Percentiles rank a stretch among this genome's conserved stretches.
These are phyloP conservation scores for Arthroderma sp. DNA, from an alignment of 2,329 filamentous ascomycete species.

Conservation along the genomic window DNA sequence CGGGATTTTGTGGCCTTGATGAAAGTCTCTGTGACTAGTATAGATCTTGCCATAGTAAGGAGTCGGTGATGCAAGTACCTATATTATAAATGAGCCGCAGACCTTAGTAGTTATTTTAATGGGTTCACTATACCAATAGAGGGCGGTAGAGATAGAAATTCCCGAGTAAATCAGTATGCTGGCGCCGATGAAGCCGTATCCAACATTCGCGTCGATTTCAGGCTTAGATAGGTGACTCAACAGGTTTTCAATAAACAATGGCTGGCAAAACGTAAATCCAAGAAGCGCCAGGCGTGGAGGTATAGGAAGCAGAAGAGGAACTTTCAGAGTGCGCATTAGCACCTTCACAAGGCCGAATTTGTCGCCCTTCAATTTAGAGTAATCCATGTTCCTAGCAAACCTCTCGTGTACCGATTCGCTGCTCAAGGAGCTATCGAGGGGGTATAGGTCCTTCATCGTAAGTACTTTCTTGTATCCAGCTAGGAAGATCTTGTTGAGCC, in stretches of 20 bases:
- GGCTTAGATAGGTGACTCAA: not conserved
- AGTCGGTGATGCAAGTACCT: not conserved
- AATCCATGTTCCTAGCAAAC: not conserved
- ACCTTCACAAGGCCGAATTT: not conserved
- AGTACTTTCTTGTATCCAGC: slow-evolving; percentile 18
- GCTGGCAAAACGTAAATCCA: slow-evolving; percentile 21
- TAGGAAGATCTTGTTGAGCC: slow-evolving; percentile 26
- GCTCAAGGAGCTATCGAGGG: not conserved
- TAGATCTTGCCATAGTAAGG: not conserved
- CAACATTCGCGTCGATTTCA: slow-evolving; percentile 14
- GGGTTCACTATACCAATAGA: slow-evolving; percentile 13
- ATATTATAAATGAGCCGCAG: not conserved
- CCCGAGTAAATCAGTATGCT: slow-evolving; percentile 14
- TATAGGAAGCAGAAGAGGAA: slow-evolving; percentile 18
- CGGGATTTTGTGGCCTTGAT: not conserved
- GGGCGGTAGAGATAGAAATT: slow-evolving; percentile 12
- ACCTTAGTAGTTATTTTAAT: not conserved
- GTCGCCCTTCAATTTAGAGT: not conserved
- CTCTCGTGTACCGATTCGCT: not conserved
- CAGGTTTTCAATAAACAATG: slow-evolving; percentile 17
- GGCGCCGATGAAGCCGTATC: slow-evolving; percentile 19
- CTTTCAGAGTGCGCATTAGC: slow-evolving; percentile 16
- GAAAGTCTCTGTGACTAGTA: not conserved
- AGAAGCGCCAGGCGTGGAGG: slow-evolving; percentile 18
- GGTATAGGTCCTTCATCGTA: not conserved